phyloP scores from a whole-genome alignment of 2,329 filamentous ascomycete species.

The Talaromyces atroroseus region DNA sequence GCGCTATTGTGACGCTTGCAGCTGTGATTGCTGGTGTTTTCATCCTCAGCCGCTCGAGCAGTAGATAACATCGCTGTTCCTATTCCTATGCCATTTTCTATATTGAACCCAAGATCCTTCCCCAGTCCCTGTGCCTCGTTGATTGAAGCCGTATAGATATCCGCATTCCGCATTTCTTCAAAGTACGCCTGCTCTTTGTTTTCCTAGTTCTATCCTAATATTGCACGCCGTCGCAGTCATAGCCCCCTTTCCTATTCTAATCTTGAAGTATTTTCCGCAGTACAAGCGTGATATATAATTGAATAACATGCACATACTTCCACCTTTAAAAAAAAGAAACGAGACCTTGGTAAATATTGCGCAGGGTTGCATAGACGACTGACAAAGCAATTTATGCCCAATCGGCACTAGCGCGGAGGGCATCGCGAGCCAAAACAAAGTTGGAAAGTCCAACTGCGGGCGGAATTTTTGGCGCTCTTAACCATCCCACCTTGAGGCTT shows the following conservation, averaged over 20 bases:
- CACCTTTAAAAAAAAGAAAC: not conserved
- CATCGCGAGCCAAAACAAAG: slow-evolving; percentile 8
- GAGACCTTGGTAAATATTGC: not conserved
- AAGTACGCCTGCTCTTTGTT: not conserved
- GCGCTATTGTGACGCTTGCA: slow-evolving; percentile 90
- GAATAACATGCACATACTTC: not conserved
- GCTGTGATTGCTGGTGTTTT: slow-evolving; percentile 94
- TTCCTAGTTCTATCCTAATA: not conserved
- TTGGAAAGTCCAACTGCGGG: not conserved
- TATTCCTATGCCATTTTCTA: not conserved
- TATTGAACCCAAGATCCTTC: not conserved
- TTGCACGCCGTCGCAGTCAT: not conserved
- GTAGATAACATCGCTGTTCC: slow-evolving; percentile 26
- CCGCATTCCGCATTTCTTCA: not conserved
- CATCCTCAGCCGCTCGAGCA: slow-evolving; percentile 66
- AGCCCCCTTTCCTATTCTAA: not conserved
- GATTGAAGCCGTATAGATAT: slow-evolving; percentile 4
- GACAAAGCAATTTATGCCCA: slow-evolving; percentile 1
- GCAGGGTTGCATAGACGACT: not conserved
- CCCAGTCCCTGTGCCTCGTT: not conserved
- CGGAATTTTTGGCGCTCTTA: slow-evolving; percentile 15
- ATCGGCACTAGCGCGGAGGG: slow-evolving; percentile 13
- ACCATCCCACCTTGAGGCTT: slow-evolving; percentile 16
- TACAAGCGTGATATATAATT: not conserved
- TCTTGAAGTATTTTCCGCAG: not conserved